Conservation (phyloP, 768 basidiomycete species). For the Suillus weaverae region DNA sequence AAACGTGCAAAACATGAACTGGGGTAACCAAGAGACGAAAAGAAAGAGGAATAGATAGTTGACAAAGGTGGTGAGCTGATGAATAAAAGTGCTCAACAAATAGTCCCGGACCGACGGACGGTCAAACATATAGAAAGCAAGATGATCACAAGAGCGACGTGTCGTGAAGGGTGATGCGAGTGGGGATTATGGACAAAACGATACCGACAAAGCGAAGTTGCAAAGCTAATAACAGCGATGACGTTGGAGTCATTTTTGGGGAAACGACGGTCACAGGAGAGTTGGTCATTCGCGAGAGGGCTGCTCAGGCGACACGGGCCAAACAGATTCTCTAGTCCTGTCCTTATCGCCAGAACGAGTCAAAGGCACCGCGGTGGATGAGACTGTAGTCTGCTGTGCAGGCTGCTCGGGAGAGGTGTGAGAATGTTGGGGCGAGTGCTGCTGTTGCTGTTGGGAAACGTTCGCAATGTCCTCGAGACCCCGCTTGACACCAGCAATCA, state of each 20-base stretch:
- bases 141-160: constrained; percentile 14
- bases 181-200: constrained; percentile 27
- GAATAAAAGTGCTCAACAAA: constrained; percentile 24
- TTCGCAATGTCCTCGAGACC: constrained; percentile 75
- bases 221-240: constrained; percentile 14
- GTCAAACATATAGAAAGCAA: constrained; percentile 11
- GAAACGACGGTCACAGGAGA: background rate
- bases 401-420: constrained; percentile 26
- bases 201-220: constrained; percentile 31
- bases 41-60: constrained; percentile 29
- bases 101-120: constrained; percentile 24
- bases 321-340: constrained; percentile 28
- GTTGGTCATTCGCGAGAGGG: constrained; percentile 26
- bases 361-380: constrained; percentile 19
- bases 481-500: constrained; percentile 71
- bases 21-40: constrained; percentile 32
- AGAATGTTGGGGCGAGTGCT: constrained; percentile 25
- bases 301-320: constrained; percentile 29
- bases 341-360: constrained; percentile 29
- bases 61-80: constrained; percentile 22
- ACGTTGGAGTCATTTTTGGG: constrained; percentile 6
- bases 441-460: constrained; percentile 19
- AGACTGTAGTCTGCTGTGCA: constrained; percentile 22
- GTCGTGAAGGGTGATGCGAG: constrained; percentile 19
- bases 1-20: constrained; percentile 23